Conservation (phyloP, 2,329 filamentous ascomycete genomes). For the Cadophora malorum region DNA sequence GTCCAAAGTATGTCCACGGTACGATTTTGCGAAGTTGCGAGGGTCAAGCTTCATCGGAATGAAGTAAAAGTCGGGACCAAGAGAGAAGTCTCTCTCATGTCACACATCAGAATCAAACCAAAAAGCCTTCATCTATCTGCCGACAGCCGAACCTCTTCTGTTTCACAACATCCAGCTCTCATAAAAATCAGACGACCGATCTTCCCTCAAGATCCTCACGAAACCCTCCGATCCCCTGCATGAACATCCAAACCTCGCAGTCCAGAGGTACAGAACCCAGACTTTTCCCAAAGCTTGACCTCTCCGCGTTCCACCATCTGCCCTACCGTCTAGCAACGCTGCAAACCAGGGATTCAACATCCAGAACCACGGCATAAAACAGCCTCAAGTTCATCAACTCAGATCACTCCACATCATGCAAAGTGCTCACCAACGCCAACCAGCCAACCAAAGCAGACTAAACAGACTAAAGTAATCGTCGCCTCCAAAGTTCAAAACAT, state of each 20-base stretch:
- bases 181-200: slow-evolving; percentile 10
- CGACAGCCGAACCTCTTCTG: neutral
- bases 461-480: neutral
- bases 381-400: slow-evolving; percentile 3
- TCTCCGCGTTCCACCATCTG: neutral
- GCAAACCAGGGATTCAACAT: neutral
- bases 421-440: neutral
- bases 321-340: neutral
- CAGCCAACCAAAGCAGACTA: neutral
- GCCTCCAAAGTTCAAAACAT: neutral
- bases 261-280: neutral
- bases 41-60: neutral
- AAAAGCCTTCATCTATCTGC: neutral
- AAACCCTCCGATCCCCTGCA: neutral
- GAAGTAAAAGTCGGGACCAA: neutral
- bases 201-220: slow-evolving; percentile 4
- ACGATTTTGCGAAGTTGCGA: neutral
- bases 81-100: neutral
- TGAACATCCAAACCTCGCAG: neutral
- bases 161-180: neutral
- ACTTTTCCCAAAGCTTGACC: slow-evolving; percentile 4
- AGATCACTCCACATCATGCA: slow-evolving; percentile 5
- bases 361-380: slow-evolving; percentile 9
- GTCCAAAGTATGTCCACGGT: neutral
- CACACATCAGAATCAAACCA: neutral